phyloP scores from a whole-genome alignment of 306 rosid species.

The Castanopsis chinensis region DNA sequence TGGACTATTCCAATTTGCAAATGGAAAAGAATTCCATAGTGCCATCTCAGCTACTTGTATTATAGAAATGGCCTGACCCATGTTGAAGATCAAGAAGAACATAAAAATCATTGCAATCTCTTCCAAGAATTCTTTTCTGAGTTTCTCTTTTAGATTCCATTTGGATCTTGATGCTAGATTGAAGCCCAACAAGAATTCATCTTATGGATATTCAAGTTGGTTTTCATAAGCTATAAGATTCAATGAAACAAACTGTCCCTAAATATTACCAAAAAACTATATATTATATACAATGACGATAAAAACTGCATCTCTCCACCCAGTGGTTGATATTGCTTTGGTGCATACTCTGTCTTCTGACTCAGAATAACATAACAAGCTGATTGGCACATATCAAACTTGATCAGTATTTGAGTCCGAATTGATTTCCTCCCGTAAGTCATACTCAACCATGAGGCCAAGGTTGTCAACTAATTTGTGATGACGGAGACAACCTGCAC shows the following conservation, averaged over 20 bases:
- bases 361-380: not conserved
- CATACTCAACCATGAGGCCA: slow-evolving; percentile 70
- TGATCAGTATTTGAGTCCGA: slow-evolving; percentile 40
- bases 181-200: not conserved
- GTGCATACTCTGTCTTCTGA: not conserved
- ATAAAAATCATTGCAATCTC: not conserved
- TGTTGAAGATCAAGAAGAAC: not conserved
- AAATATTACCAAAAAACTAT: not conserved
- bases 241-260: not conserved
- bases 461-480: slow-evolving; percentile 85
- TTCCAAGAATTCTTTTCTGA: not conserved
- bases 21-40: not conserved
- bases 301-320: not conserved
- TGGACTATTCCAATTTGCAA: not conserved
- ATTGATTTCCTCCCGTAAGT: slow-evolving; percentile 55
- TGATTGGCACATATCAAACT: slow-evolving; percentile 32
- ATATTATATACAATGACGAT: not conserved
- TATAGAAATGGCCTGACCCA: not conserved
- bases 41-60: not conserved
- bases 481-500: slow-evolving; percentile 83
- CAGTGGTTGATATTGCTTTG: not conserved
- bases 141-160: not conserved
- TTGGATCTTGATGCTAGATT: not conserved
- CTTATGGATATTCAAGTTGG: not conserved
- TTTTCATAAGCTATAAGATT: not conserved